Evolutionary conservation across 768 basidiomycete genomes (phyloP).

Genomic region (Trametes gibbosa): DNA sequence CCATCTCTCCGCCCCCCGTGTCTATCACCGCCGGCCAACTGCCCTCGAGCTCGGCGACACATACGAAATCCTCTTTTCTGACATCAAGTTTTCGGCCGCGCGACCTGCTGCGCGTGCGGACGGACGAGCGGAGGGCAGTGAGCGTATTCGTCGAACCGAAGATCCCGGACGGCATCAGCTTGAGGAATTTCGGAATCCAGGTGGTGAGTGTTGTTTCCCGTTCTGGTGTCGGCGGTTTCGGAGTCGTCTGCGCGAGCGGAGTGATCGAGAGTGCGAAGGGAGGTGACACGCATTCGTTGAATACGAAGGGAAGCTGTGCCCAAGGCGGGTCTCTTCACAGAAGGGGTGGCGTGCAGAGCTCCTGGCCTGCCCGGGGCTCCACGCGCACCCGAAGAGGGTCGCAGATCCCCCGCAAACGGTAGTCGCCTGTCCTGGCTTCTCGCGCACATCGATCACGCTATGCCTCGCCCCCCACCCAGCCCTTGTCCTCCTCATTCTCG

Average conservation of each 20-base stretch:
- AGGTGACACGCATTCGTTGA: not conserved
- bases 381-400: slow-evolving; percentile 6
- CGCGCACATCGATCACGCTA: slow-evolving; percentile 3
- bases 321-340: slow-evolving; percentile 6
- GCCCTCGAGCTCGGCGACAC: slow-evolving; percentile 9
- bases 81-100: slow-evolving; percentile 49
- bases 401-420: slow-evolving; percentile 4
- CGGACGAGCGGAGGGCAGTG: slow-evolving; percentile 18
- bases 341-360: slow-evolving; percentile 10
- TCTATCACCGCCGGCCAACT: slow-evolving; percentile 19
- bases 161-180: slow-evolving; percentile 79
- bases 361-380: slow-evolving; percentile 1
- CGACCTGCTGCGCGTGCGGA: slow-evolving; percentile 33
- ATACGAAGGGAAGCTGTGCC: not conserved
- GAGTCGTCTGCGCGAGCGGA: not conserved
- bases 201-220: slow-evolving; percentile 52
- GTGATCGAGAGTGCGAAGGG: not conserved
- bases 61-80: slow-evolving; percentile 34
- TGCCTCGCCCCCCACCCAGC: not conserved
- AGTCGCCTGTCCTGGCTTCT: not conserved
- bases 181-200: slow-evolving; percentile 89
- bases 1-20: slow-evolving; percentile 6
- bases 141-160: slow-evolving; percentile 57
- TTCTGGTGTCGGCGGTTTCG: slow-evolving; percentile 6
- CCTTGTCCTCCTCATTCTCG: not conserved